phyloP scores from a whole-genome alignment of 495 filamentous ascomycete species.

The Neurospora sp. region DNA sequence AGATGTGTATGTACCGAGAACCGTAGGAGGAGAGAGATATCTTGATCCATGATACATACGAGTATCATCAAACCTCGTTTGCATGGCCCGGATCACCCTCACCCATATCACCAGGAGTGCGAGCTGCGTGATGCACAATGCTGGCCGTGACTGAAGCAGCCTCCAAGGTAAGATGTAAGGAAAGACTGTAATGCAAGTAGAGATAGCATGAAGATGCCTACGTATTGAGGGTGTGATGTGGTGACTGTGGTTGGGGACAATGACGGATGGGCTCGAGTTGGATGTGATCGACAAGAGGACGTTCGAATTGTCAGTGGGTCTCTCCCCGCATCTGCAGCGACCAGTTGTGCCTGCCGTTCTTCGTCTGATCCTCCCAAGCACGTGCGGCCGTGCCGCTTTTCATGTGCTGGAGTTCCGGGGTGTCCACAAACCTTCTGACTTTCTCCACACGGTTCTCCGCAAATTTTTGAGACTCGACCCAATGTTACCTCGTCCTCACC shows the following conservation, averaged over 20 bases:
- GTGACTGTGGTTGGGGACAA: background rate
- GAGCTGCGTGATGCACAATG: background rate
- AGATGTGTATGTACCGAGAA: background rate
- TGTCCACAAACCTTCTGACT: background rate
- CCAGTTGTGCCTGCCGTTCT: background rate
- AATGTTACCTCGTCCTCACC: background rate
- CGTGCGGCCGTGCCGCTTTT: background rate
- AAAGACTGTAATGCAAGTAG: background rate
- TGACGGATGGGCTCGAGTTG: background rate
- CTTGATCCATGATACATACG: background rate
- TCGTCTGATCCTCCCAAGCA: background rate
- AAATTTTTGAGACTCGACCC: background rate
- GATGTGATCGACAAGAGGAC: background rate
- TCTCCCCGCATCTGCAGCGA: background rate
- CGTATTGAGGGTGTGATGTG: background rate
- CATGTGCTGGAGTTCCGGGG: background rate
- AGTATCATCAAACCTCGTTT: background rate
- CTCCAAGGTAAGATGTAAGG: background rate
- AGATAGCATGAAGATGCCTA: background rate
- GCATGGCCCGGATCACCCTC: background rate
- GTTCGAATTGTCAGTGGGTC: background rate
- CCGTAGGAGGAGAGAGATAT: background rate
- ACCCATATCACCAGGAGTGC: background rate
- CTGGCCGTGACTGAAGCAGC: background rate
- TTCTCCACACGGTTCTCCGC: background rate